Percentiles rank a stretch among this genome's conserved stretches.
Evolutionary conservation across 1,284 basidiomycete species (phyloP).

Genomic region (Ceratobasidium sp.): DNA sequence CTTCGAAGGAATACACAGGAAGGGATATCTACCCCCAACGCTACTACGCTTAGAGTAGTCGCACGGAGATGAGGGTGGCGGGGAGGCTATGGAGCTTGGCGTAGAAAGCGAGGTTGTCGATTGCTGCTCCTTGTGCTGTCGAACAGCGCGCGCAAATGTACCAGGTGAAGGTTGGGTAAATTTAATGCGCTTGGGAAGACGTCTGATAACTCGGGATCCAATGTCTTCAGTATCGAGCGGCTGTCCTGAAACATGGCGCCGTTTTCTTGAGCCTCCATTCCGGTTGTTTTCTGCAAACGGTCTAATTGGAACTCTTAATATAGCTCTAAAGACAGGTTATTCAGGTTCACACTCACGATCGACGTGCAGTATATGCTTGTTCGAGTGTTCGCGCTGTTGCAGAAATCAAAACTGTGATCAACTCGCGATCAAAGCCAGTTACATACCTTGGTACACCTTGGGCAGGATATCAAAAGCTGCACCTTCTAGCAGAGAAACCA

Average conservation of each 20-base stretch:
- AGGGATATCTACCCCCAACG: no score
- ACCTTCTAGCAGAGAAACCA: conserved; percentile 7
- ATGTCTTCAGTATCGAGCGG: background rate
- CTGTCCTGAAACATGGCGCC: background rate
- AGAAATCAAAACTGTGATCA: background rate
- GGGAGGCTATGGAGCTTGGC: background rate
- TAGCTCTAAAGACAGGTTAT: background rate
- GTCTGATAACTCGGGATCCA: background rate
- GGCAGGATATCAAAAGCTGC: conserved; percentile 14
- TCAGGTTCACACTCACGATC: conserved; percentile 3
- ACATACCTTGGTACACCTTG: conserved; percentile 11
- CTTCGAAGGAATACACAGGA: background rate
- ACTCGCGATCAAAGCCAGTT: background rate
- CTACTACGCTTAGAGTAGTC: no score
- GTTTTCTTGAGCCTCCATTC: background rate
- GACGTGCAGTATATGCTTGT: conserved; percentile 11
- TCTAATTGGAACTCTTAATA: background rate
- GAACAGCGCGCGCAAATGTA: background rate
- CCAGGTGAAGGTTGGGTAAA: background rate
- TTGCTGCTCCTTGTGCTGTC: background rate
- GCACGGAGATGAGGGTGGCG: background rate
- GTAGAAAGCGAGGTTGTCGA: background rate
- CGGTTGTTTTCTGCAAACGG: conserved; percentile 7
- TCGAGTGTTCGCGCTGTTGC: conserved; percentile 24
- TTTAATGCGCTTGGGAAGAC: background rate